Conservation (phyloP, 441 rosid genomes). For the Arabidopsis hybrid region DNA sequence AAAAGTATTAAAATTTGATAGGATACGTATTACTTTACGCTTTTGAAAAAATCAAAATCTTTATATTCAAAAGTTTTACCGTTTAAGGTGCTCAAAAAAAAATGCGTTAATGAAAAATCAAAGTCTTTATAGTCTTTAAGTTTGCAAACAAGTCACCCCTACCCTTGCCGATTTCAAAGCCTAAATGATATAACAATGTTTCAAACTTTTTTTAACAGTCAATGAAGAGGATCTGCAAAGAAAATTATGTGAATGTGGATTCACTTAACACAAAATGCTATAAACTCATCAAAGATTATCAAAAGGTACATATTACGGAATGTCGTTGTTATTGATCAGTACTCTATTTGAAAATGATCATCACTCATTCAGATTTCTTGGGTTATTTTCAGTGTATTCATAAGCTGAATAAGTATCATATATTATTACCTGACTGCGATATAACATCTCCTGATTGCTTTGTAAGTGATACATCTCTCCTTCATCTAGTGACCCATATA, state of each 20-base stretch:
- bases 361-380: background rate
- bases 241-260: constrained; percentile 44
- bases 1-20: too few relatives aligned
- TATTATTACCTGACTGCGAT: constrained; percentile 25
- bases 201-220: background rate
- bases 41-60: too few relatives aligned
- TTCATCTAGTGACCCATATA: background rate
- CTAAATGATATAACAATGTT: too few relatives aligned
- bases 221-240: constrained; percentile 20
- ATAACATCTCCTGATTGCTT: constrained; percentile 22
- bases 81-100: too few relatives aligned
- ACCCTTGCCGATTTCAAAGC: too few relatives aligned
- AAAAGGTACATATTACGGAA: constrained; percentile 31
- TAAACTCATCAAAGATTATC: constrained; percentile 27
- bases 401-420: constrained; percentile 4
- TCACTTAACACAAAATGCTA: constrained; percentile 49
- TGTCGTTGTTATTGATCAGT: background rate
- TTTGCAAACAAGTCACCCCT: too few relatives aligned
- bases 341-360: background rate
- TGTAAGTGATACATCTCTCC: constrained; percentile 11
- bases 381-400: constrained; percentile 46
- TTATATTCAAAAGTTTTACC: too few relatives aligned
- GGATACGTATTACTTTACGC: too few relatives aligned
- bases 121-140: too few relatives aligned
- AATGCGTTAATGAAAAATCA: too few relatives aligned